Percentiles rank a stretch among this genome's conserved stretches.
Conservation (phyloP, 768 basidiomycete species). For the Galerina sulciceps region DNA sequence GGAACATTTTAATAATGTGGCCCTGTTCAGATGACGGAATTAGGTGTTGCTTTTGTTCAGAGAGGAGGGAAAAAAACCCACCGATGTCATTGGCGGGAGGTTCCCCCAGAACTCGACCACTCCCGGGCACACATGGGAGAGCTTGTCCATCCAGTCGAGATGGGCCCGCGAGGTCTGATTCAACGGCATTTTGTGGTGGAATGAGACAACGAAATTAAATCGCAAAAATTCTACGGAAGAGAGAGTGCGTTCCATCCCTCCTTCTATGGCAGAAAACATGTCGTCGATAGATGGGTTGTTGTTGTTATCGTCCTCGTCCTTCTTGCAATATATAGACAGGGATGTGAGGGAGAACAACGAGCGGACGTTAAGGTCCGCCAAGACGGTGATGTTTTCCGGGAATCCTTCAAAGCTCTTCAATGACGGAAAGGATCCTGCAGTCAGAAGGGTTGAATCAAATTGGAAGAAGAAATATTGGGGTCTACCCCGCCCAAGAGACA, state of each 20-base stretch:
- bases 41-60: neutral
- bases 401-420: slow-evolving; percentile 22
- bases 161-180: slow-evolving; percentile 3
- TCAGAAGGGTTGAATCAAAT: slow-evolving; percentile 9
- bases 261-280: slow-evolving; percentile 6
- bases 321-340: slow-evolving; percentile 13
- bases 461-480: slow-evolving; percentile 15
- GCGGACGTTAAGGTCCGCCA: slow-evolving; percentile 1
- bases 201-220: neutral
- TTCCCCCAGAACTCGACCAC: slow-evolving; percentile 8
- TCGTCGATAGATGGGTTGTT: neutral
- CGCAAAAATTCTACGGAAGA: slow-evolving; percentile 7
- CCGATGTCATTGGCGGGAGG: slow-evolving; percentile 16
- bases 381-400: slow-evolving; percentile 16
- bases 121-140: slow-evolving; percentile 14
- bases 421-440: slow-evolving; percentile 9
- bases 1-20: slow-evolving; percentile 12
- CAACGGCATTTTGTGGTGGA: slow-evolving; percentile 10
- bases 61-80: neutral
- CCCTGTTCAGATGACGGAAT: slow-evolving; percentile 1
- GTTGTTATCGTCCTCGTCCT: neutral
- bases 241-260: neutral
- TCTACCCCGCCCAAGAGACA: slow-evolving; percentile 15
- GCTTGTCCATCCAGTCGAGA: slow-evolving; percentile 9
- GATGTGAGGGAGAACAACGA: slow-evolving; percentile 9